phyloP scores from a whole-genome alignment of 768 basidiomycete genomes.

The Paxillus ammoniavirescens region DNA sequence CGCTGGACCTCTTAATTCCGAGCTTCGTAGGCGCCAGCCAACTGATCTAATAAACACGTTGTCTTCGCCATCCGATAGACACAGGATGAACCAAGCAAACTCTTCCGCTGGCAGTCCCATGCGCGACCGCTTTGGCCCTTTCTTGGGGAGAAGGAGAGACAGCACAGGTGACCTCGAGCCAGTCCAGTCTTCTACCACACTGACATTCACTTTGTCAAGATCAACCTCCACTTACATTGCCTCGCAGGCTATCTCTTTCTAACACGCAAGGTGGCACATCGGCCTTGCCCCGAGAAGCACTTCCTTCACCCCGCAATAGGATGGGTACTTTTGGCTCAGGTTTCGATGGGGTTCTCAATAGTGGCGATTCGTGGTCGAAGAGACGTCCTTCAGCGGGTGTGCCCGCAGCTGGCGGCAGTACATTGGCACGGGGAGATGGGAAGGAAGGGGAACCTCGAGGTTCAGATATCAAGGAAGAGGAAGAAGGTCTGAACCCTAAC shows the following conservation, averaged over 20 bases:
- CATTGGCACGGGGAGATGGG: slow-evolving; percentile 40
- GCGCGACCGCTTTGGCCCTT: slow-evolving; percentile 63
- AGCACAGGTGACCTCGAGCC: slow-evolving; percentile 52
- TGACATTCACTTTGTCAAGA: slow-evolving; percentile 41
- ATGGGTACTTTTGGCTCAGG: slow-evolving; percentile 56
- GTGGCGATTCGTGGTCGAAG: slow-evolving; percentile 70
- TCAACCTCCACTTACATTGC: slow-evolving; percentile 49
- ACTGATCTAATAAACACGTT: slow-evolving; percentile 67
- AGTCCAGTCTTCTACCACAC: neutral
- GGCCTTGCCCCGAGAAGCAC: slow-evolving; percentile 55
- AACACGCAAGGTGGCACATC: slow-evolving; percentile 49
- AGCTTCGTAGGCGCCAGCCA: slow-evolving; percentile 83
- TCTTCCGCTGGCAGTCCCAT: slow-evolving; percentile 52
- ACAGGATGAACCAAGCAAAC: slow-evolving; percentile 51
- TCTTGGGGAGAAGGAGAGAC: slow-evolving; percentile 61
- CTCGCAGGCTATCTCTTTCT: slow-evolving; percentile 71
- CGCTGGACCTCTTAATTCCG: slow-evolving; percentile 77
- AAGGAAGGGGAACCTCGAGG: slow-evolving; percentile 39
- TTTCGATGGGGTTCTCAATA: slow-evolving; percentile 71
- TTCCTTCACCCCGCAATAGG: slow-evolving; percentile 63
- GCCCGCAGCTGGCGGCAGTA: slow-evolving; percentile 38
- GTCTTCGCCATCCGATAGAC: slow-evolving; percentile 56
- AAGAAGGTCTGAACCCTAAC: slow-evolving; percentile 33
- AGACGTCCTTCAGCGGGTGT: slow-evolving; percentile 60
- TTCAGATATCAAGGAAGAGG: slow-evolving; percentile 59